phyloP scores from a whole-genome alignment of 352 stramenopile genomes.

The Globisporangium radiosum region DNA sequence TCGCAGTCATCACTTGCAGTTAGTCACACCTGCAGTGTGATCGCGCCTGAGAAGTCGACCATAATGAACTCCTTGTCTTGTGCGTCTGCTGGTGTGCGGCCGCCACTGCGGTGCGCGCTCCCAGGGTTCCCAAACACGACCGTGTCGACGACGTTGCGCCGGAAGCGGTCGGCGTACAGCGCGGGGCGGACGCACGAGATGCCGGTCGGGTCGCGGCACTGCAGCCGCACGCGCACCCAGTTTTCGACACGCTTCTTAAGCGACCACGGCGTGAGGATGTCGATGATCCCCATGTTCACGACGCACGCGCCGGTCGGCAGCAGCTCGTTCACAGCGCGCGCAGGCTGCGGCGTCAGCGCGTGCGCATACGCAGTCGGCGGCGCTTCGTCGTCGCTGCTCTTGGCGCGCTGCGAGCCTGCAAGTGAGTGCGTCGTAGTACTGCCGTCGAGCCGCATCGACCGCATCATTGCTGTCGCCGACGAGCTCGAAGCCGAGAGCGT shows the following conservation, averaged over 20 bases:
- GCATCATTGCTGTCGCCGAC: constrained; percentile 6
- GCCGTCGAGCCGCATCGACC: constrained; percentile 19
- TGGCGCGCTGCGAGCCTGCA: neutral
- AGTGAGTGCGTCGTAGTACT: neutral
- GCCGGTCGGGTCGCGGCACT: constrained; percentile 68
- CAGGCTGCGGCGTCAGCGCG: constrained; percentile 38
- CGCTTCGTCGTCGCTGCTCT: constrained; percentile 29
- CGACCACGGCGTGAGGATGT: constrained; percentile 95
- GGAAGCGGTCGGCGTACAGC: constrained; percentile 80
- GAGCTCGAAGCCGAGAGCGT: constrained; percentile 21
- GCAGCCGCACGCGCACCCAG: constrained; percentile 74
- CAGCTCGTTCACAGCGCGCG: constrained; percentile 22
- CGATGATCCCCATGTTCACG: constrained; percentile 96
- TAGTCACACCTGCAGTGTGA: constrained; percentile 29
- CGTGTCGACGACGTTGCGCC: constrained; percentile 76
- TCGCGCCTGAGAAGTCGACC: constrained; percentile 73
- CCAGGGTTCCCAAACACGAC: constrained; percentile 67
- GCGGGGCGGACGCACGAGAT: constrained; percentile 83
- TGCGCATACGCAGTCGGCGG: constrained; percentile 36
- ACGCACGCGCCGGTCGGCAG: constrained; percentile 67
- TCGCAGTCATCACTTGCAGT: neutral
- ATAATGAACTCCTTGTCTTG: constrained; percentile 69
- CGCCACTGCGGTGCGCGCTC: constrained; percentile 19
- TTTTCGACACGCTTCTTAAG: constrained; percentile 90
- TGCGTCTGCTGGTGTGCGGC: constrained; percentile 12